A percentile compares a stretch with the other conserved stretches of the same genome.
Conservation (phyloP, 1,284 basidiomycete species). For the Ustilago loliicola region DNA sequence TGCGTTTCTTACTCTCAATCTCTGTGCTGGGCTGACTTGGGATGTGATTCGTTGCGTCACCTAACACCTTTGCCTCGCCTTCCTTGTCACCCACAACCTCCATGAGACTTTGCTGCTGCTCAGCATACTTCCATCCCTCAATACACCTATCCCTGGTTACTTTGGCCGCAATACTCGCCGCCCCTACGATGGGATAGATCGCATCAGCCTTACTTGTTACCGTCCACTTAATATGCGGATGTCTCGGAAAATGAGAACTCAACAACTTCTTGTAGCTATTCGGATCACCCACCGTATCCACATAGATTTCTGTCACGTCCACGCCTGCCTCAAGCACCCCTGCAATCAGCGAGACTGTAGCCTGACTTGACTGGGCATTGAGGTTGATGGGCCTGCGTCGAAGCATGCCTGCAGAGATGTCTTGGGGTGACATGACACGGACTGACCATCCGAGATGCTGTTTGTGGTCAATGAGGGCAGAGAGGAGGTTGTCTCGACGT, state of each 20-base stretch:
- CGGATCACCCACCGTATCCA: slow-evolving; percentile 92
- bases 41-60: slow-evolving; percentile 24
- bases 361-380: slow-evolving; percentile 91
- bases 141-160: slow-evolving; percentile 93
- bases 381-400: slow-evolving; percentile 85
- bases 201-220: slow-evolving; percentile 94
- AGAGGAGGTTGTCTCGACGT: slow-evolving; percentile 67
- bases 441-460: slow-evolving; percentile 79
- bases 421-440: slow-evolving; percentile 85
- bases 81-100: not conserved
- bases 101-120: slow-evolving; percentile 42
- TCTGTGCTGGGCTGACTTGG: not conserved
- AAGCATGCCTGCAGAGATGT: slow-evolving; percentile 92
- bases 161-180: slow-evolving; percentile 95
- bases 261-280: slow-evolving; percentile 79
- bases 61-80: slow-evolving; percentile 10
- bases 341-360: slow-evolving; percentile 88
- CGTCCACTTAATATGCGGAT: slow-evolving; percentile 76
- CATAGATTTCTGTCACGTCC: slow-evolving; percentile 90
- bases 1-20: slow-evolving; percentile 35
- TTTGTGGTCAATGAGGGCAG: slow-evolving; percentile 58
- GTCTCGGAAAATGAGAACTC: slow-evolving; percentile 54
- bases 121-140: slow-evolving; percentile 80
- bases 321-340: slow-evolving; percentile 85
- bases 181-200: slow-evolving; percentile 95